Conservation (phyloP, 768 basidiomycete species). For the Leucocoprinus sp. region DNA sequence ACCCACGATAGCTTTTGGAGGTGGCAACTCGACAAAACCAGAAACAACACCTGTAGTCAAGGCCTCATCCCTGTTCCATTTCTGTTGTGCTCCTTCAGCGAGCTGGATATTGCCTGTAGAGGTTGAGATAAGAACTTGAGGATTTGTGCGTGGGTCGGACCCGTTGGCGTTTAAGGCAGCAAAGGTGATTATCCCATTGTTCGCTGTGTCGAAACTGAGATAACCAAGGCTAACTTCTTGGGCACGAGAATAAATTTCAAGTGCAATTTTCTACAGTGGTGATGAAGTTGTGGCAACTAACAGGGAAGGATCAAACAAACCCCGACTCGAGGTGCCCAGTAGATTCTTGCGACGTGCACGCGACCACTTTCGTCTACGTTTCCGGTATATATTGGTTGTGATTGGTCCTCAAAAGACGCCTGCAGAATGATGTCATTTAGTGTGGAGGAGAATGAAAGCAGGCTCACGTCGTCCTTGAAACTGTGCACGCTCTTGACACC, state of each 20-base stretch:
- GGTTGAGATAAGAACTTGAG: constrained; percentile 70
- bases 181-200: constrained; percentile 10
- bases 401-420: constrained; percentile 32
- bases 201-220: constrained; percentile 10
- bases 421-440: constrained; percentile 15
- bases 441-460: too few species aligned
- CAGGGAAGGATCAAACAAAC: constrained; percentile 33
- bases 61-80: constrained; percentile 80
- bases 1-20: constrained; percentile 20
- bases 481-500: constrained; percentile 39
- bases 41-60: constrained; percentile 56
- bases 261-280: constrained; percentile 33
- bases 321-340: constrained; percentile 50
- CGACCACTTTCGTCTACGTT: constrained; percentile 40
- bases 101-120: constrained; percentile 48
- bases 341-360: constrained; percentile 53
- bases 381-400: constrained; percentile 51
- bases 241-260: constrained; percentile 27
- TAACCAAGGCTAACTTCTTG: constrained; percentile 1
- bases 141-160: constrained; percentile 15
- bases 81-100: constrained; percentile 32
- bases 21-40: constrained; percentile 74
- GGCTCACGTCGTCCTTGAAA: constrained; percentile 47
- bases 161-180: constrained; percentile 8
- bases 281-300: constrained; percentile 3